Percentiles rank a stretch among this genome's conserved stretches.
Conservation (phyloP, 2,329 filamentous ascomycete genomes). For the Neocatenulostroma microsporum region DNA sequence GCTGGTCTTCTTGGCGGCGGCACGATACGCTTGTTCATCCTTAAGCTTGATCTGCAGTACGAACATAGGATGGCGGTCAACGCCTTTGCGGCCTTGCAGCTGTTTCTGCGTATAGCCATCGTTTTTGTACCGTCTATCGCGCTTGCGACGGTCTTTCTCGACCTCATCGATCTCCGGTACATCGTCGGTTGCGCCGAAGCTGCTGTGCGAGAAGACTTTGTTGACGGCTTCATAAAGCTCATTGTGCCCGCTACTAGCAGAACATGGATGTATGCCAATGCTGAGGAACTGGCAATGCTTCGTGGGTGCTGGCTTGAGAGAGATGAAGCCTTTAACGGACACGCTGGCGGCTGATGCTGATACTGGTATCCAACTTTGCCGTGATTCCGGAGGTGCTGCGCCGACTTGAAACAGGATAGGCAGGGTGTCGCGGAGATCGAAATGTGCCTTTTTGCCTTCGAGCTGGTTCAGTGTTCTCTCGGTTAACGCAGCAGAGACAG, state of each 20-base stretch:
- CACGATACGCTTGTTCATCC: slow-evolving; percentile 9
- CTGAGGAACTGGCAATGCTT: slow-evolving; percentile 74
- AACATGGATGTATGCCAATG: slow-evolving; percentile 62
- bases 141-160: slow-evolving; percentile 30
- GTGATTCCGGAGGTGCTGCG: slow-evolving; percentile 48
- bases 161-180: slow-evolving; percentile 27
- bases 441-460: slow-evolving; percentile 12
- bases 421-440: slow-evolving; percentile 30
- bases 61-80: slow-evolving; percentile 87
- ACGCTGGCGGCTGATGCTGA: slow-evolving; percentile 58
- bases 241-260: slow-evolving; percentile 49
- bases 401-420: slow-evolving; percentile 59
- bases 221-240: slow-evolving; percentile 74
- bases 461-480: slow-evolving; percentile 22
- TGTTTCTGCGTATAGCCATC: slow-evolving; percentile 47
- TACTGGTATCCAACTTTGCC: slow-evolving; percentile 59
- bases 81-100: slow-evolving; percentile 51
- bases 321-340: slow-evolving; percentile 63
- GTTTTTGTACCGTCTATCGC: slow-evolving; percentile 38
- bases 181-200: slow-evolving; percentile 60
- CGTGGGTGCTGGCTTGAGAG: slow-evolving; percentile 59
- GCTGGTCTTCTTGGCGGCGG: slow-evolving; percentile 10
- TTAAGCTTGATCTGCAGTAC: slow-evolving; percentile 50
- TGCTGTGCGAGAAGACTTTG: slow-evolving; percentile 63
- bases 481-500: slow-evolving; percentile 17